phyloP scores from a whole-genome alignment of 352 stramenopile species.

The Globisporangium yorkense region DNA sequence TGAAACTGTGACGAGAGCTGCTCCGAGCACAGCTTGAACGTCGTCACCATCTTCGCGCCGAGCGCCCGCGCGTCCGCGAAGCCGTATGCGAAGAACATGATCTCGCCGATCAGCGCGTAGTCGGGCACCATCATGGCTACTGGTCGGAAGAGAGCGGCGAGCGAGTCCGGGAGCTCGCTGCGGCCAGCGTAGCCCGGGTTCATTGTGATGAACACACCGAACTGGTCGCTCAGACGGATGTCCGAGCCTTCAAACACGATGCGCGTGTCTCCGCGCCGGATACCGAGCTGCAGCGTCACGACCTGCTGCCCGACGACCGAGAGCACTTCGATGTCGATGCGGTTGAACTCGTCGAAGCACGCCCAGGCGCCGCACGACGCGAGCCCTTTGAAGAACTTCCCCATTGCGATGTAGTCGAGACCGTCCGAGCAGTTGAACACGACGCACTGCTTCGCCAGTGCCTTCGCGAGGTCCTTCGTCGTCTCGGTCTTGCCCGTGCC shows the following conservation, averaged over 20 bases:
- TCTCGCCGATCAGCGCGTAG: constrained; percentile 86
- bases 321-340: constrained; percentile 86
- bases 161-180: constrained; percentile 83
- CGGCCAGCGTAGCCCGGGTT: constrained; percentile 86
- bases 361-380: constrained; percentile 92
- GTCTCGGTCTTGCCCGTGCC: constrained; percentile 95
- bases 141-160: constrained; percentile 80
- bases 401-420: constrained; percentile 93
- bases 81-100: constrained; percentile 90
- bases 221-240: constrained; percentile 92
- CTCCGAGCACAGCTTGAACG: constrained; percentile 88
- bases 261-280: constrained; percentile 70
- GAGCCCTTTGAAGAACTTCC: constrained; percentile 93
- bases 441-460: constrained; percentile 93
- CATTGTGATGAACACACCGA: constrained; percentile 90
- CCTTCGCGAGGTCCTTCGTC: constrained; percentile 94
- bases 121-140: constrained; percentile 92
- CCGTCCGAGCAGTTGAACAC: constrained; percentile 94
- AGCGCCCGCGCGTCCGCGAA: constrained; percentile 51
- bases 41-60: constrained; percentile 84
- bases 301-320: constrained; percentile 89
- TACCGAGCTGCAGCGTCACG: constrained; percentile 88
- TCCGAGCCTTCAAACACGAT: constrained; percentile 95
- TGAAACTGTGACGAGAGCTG: constrained; percentile 87
- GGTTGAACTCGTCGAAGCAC: constrained; percentile 90